Percentiles rank a stretch among this genome's conserved stretches.
phyloP scores from a whole-genome alignment of 2,329 filamentous ascomycete species.

The Curvularia verruculosa region DNA sequence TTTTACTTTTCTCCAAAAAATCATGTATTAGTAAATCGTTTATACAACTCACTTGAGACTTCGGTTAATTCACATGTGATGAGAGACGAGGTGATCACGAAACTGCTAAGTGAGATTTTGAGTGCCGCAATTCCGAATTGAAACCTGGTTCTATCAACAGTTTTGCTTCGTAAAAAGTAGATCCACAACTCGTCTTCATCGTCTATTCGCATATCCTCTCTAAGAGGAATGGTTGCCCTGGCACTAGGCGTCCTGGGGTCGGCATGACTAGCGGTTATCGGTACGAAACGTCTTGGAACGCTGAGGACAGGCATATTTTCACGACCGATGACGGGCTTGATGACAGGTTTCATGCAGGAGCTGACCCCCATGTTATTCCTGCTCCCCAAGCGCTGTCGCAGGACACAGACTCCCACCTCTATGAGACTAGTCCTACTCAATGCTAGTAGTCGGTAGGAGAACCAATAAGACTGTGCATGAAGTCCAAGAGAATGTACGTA shows the following conservation, averaged over 20 bases:
- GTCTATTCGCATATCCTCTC: not conserved
- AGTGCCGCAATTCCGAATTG: not conserved
- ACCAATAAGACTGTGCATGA: too few species aligned
- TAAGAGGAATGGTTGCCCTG: not conserved
- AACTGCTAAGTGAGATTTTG: not conserved
- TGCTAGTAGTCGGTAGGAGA: too few species aligned
- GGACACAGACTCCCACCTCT: too few species aligned
- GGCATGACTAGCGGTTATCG: not conserved
- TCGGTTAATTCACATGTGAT: too few species aligned
- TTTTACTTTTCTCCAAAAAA: not conserved
- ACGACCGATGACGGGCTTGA: not conserved
- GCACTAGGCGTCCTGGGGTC: not conserved
- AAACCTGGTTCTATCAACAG: not conserved
- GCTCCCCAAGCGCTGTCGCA: not conserved
- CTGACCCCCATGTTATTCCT: not conserved
- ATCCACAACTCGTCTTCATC: too few species aligned
- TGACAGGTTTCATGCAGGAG: not conserved
- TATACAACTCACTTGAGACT: too few species aligned
- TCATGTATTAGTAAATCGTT: too few species aligned
- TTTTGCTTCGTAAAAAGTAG: not conserved
- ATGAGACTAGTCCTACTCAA: too few species aligned
- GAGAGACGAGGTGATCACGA: too few species aligned
- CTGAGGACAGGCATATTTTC: not conserved
- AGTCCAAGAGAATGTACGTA: too few species aligned
- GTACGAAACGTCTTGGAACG: not conserved